Evolutionary conservation across 345 rosid genomes (phyloP).

Genomic region (Populus euphratica): DNA sequence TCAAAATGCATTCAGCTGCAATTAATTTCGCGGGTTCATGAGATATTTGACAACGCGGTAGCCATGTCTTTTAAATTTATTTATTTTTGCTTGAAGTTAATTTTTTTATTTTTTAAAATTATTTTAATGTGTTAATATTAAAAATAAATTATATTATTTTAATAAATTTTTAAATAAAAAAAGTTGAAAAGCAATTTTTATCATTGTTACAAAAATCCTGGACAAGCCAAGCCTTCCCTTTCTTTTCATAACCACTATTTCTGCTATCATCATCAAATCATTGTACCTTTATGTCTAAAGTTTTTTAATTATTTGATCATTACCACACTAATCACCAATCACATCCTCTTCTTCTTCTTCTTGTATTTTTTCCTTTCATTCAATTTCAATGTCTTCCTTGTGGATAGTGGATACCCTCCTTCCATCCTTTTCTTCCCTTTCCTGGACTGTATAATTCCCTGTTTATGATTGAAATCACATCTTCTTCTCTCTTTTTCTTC

Average conservation of each 20-base stretch:
- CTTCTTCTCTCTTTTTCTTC: too few relatives aligned
- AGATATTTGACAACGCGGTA: too few relatives aligned
- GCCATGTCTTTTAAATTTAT: too few relatives aligned
- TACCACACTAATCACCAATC: background rate
- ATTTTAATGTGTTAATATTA: too few relatives aligned
- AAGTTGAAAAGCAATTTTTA: too few relatives aligned
- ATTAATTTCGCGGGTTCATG: conserved; percentile 2
- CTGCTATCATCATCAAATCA: conserved; percentile 16
- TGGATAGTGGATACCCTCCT: background rate
- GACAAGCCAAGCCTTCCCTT: background rate
- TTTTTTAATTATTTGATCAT: conserved; percentile 17
- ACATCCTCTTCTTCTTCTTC: background rate
- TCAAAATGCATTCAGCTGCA: conserved; percentile 11
- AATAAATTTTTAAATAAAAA: too few relatives aligned
- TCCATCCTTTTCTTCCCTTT: background rate
- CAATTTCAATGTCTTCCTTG: too few relatives aligned
- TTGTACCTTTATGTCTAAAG: background rate
- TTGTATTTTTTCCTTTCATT: background rate
- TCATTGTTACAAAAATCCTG: too few relatives aligned
- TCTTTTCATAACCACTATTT: conserved; percentile 11
- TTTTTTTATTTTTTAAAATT: too few relatives aligned
- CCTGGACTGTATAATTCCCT: background rate
- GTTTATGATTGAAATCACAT: background rate
- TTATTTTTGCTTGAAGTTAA: too few relatives aligned
- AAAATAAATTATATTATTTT: too few relatives aligned